phyloP scores from a whole-genome alignment of 345 rosid species.

The Eutrema japonicum region DNA sequence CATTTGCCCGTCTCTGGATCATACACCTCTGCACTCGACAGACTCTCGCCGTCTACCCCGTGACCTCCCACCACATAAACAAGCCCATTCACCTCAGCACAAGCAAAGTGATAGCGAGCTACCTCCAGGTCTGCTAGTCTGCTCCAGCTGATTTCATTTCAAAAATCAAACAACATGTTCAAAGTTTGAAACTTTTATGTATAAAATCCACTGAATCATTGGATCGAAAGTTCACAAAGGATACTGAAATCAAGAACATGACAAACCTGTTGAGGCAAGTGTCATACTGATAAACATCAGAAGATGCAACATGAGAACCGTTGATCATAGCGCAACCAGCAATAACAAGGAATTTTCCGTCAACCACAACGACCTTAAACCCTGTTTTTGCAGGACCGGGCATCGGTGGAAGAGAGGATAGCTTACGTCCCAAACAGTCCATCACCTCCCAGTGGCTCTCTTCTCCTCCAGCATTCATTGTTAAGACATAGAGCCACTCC shows the following conservation, averaged over 20 bases:
- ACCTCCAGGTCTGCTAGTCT: constrained; percentile 69
- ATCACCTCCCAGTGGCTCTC: constrained; percentile 88
- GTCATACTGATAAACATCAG: constrained; percentile 80
- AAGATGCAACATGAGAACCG: constrained; percentile 57
- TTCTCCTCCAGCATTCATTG: constrained; percentile 63
- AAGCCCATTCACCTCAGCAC: constrained; percentile 82
- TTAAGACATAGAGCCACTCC: constrained; percentile 83
- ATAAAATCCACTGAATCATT: neutral
- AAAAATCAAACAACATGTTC: neutral
- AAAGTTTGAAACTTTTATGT: neutral
- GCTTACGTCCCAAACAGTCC: constrained; percentile 64
- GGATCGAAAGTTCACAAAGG: constrained; percentile 2
- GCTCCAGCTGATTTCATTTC: constrained; percentile 70
- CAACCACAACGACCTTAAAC: constrained; percentile 68
- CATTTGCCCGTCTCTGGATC: constrained; percentile 66
- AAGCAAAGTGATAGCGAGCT: constrained; percentile 87
- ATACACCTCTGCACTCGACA: constrained; percentile 78
- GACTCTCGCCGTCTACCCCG: constrained; percentile 68
- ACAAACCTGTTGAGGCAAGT: constrained; percentile 86
- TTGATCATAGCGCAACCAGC: constrained; percentile 66
- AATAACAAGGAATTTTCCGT: constrained; percentile 78
- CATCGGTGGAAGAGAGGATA: constrained; percentile 69
- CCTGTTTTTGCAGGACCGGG: constrained; percentile 73
- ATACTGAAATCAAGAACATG: constrained; percentile 14
- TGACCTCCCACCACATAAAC: constrained; percentile 87